Evolutionary conservation across 2,329 filamentous ascomycete genomes (phyloP), one percentile per base, ranked within the genome.

Genomic region (Exophiala aquamarina): DNA sequence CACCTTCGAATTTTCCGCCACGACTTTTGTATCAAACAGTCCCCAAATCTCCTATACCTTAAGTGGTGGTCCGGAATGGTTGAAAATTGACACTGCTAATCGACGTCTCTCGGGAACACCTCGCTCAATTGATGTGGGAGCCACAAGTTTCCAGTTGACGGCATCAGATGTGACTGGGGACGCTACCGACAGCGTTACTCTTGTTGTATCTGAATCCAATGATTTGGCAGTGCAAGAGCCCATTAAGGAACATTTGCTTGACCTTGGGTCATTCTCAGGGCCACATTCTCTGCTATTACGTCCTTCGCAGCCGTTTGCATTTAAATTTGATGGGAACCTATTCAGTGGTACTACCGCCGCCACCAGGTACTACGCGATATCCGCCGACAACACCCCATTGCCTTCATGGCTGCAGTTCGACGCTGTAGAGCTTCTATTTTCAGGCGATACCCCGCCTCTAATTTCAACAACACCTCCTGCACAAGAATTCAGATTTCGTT

Each of bases 391-490:
- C 60, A 87, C 86, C n/a, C 89, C 90, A 28, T 70, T 95, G 28
- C 90, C 90, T 15, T 84, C 89, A 1, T 95, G 90, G 90, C 72
- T 95, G 35, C 70, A 71, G n/a, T 95, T 95, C 60, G 79, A 93
- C 57, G 63, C 77, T 1, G 63, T 63, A 2, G 73, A 67, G 0
- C 69, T 95, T 31, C 76, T 75, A 1, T 94, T 95, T 59, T 79
- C 78, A 1, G 90, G 90, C 18, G 79, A 69, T 26, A 86, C 85
- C 2, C 89, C 89, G 1, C 70, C 82, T 1, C 73, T 82, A 37
- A 77, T 79, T 48, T 81, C 80, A 20, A 71, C 85, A 8, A 68
- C 82, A 28, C 78, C 84, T 23, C 82, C 82, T 6, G 84, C 89
- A 3, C 85, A 94, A 61, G 77, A 72, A 0, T 93, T 90, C 59